Evolutionary conservation across 805 yeast genomes (phyloP), one percentile per base, ranked within the genome.

Genomic region (Saturnispora diversa): DNA sequence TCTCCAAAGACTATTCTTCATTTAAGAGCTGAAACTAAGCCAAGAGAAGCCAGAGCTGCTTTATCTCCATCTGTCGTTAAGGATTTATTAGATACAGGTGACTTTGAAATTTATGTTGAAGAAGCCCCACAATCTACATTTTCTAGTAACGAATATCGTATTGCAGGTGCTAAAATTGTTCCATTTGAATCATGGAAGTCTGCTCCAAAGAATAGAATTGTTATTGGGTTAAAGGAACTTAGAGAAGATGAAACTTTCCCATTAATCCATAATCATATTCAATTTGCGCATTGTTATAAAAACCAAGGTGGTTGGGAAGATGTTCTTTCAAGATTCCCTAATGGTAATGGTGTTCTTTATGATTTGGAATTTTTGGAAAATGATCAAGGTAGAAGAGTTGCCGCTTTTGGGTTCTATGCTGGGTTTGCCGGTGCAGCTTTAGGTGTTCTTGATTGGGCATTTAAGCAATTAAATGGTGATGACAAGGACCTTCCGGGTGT

Each of bases 351-450:
- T 52, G 72, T 75, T 11, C 73, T 92, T 50, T 92, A 92, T 60
- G 99, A 92, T 61, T 70, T 92, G 50, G 99, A 92, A 67, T 92
- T 92, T 59, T 70, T 92, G 60, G 94, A 84, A 62, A 86, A 92
- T 60, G 96, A 83, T 53, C 79, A 76, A 56, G 97, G 97, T 26
- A 84, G 98, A 71, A 84, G 99, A 66, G 99, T 92, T 22, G 99
- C 99, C 33, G 98, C 98, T 7, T 92, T 92, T 60, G 99, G 99
- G n/a, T 92, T 76, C 70, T 90, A 90, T 62, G 98, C 99, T 33
- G 99, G 99, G n/a, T 92, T 92, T 61, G 98, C 97, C 6, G 99
- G 99, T 56, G 98, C 99, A 26, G 99, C 98, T 25, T 66, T 92
- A 42, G 98, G 98, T 55, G 70, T 90, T 38, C 76, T 76, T 61